Conservation (phyloP, 805 yeast genomes). For the Wickerhamiella azyma region DNA sequence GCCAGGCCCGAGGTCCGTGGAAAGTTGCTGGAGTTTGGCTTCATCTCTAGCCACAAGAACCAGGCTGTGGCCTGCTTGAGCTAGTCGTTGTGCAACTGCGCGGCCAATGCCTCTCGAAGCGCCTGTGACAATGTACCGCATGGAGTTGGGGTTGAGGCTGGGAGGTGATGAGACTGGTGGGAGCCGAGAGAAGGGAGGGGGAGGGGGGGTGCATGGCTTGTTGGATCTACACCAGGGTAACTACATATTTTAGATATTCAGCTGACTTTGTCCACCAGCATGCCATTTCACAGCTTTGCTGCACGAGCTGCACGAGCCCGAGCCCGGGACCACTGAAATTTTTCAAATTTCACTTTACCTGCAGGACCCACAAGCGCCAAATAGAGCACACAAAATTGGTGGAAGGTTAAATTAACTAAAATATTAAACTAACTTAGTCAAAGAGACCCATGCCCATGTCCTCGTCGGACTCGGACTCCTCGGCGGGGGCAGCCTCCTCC, state of each 20-base stretch:
- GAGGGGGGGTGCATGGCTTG: no score
- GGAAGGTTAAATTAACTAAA: not conserved
- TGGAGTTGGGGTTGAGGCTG: not conserved
- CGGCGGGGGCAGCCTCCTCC: slow-evolving; percentile 55
- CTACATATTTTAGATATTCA: no score
- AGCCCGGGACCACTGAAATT: no score
- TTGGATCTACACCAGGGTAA: no score
- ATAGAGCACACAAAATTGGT: not conserved
- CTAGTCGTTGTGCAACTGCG: slow-evolving; percentile 38
- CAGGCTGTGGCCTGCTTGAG: slow-evolving; percentile 38
- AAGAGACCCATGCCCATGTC: slow-evolving; percentile 74
- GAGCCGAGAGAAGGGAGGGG: no score
- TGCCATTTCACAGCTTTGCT: no score
- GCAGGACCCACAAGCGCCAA: no score
- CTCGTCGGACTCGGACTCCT: slow-evolving; percentile 30
- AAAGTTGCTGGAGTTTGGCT: slow-evolving; percentile 24
- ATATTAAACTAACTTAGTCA: slow-evolving; percentile 48
- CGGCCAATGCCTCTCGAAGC: slow-evolving; percentile 59
- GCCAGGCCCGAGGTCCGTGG: slow-evolving; percentile 14
- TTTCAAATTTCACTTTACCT: not conserved
- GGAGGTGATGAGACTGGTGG: no score
- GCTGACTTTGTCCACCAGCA: no score
- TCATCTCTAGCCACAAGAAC: slow-evolving; percentile 39
- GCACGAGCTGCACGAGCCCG: no score
- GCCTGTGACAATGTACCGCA: slow-evolving; percentile 37